Percentiles rank a stretch among this genome's conserved stretches.
phyloP scores from a whole-genome alignment of 495 filamentous ascomycete genomes.

The Penicillium daleae region DNA sequence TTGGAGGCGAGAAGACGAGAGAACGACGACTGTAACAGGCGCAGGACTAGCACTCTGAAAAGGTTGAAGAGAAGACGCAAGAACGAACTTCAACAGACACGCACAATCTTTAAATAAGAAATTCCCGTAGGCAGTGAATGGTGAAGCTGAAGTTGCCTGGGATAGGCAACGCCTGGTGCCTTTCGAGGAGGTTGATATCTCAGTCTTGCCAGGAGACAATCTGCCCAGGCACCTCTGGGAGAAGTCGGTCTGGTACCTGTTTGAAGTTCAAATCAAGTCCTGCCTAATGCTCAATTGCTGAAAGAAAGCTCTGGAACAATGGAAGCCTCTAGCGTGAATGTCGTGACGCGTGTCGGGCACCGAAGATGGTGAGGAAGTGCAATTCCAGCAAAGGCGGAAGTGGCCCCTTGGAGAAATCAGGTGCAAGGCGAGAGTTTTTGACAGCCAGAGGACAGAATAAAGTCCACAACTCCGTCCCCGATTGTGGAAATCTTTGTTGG shows the following conservation, averaged over 20 bases:
- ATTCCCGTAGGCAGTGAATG: not conserved
- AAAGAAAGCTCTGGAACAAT: no score
- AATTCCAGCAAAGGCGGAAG: slow-evolving; percentile 16
- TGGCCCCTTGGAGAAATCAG: slow-evolving; percentile 17
- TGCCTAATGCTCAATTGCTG: not conserved
- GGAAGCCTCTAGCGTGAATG: not conserved
- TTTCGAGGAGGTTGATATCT: not conserved
- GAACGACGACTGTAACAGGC: not conserved
- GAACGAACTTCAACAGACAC: not conserved
- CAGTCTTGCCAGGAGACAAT: slow-evolving; percentile 1
- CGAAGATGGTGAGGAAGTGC: slow-evolving; percentile 23
- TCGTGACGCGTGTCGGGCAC: slow-evolving; percentile 6
- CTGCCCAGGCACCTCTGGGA: not conserved
- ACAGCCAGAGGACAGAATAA: not conserved
- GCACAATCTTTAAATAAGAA: not conserved
- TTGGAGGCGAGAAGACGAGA: not conserved
- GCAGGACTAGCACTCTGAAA: not conserved
- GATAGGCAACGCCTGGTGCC: not conserved
- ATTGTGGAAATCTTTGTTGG: not conserved
- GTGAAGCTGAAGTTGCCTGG: not conserved
- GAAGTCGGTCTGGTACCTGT: not conserved
- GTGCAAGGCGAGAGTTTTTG: slow-evolving; percentile 10
- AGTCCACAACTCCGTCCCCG: slow-evolving; percentile 10
- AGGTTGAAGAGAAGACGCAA: not conserved
- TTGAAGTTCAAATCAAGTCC: not conserved